A percentile compares a stretch with the other conserved stretches of the same genome.
Evolutionary conservation across 129 eudicot genomes (phyloP).

Genomic region (Saposhnikovia divaricata): DNA sequence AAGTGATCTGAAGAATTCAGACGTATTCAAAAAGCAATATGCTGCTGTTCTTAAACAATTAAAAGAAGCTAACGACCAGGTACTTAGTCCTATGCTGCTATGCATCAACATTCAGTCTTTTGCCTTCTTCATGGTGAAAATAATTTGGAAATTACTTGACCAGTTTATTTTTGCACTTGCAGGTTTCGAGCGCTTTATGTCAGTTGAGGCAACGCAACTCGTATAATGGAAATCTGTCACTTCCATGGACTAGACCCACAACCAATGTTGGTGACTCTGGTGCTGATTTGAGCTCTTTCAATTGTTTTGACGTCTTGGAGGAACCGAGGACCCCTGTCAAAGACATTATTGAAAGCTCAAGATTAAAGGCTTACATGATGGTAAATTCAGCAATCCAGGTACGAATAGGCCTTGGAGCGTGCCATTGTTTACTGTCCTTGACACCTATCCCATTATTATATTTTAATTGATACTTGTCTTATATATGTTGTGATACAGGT

Average conservation of each 20-base stretch:
- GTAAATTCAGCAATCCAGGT: conserved; percentile 88
- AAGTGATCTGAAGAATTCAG: conserved; percentile 55
- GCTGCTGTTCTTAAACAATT: conserved; percentile 75
- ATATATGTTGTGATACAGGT: background rate
- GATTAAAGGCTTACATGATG: conserved; percentile 66
- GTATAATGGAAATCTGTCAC: conserved; percentile 38
- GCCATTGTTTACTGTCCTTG: background rate
- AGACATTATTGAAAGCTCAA: conserved; percentile 77
- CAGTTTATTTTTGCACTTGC: conserved; percentile 10
- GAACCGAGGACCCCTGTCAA: conserved; percentile 51
- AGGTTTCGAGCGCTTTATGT: conserved; percentile 72
- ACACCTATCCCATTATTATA: background rate
- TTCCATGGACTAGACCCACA: conserved; percentile 31
- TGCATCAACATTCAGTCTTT: conserved; percentile 3
- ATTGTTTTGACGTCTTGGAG: conserved; percentile 32
- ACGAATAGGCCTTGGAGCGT: conserved; percentile 8
- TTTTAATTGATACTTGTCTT: background rate
- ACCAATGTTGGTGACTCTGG: conserved; percentile 30
- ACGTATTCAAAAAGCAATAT: conserved; percentile 71
- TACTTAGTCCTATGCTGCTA: conserved; percentile 16
- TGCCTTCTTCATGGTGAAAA: background rate
- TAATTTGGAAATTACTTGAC: background rate
- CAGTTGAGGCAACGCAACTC: conserved; percentile 73
- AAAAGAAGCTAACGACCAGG: conserved; percentile 69
- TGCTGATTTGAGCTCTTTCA: conserved; percentile 26